A percentile compares a stretch with the other conserved stretches of the same genome.
These are phyloP conservation scores for Craterostigma plantagineum DNA, from an alignment of 257 asterid species.

Conservation along the genomic window DNA sequence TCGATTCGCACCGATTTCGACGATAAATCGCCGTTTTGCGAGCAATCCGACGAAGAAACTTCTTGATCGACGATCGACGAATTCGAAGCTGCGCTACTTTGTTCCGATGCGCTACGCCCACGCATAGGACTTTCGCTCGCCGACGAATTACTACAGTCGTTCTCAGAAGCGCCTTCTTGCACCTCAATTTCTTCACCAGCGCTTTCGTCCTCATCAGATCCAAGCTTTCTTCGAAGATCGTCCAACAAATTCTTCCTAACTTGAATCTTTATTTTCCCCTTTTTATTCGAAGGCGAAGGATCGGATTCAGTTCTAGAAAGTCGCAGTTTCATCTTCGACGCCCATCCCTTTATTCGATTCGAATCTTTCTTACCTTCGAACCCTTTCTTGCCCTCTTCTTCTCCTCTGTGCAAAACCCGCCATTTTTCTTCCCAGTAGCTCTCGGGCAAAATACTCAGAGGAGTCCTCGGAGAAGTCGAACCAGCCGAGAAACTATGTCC, in stretches of 20 bases:
- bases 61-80: too few species aligned
- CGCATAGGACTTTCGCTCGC: too few species aligned
- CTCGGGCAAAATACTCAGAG: slow-evolving; percentile 24
- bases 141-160: slow-evolving; percentile 14
- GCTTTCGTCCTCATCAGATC: slow-evolving; percentile 21
- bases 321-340: slow-evolving; percentile 38
- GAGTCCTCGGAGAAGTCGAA: slow-evolving; percentile 34
- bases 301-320: slow-evolving; percentile 54
- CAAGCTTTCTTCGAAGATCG: slow-evolving; percentile 49
- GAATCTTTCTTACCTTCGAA: slow-evolving; percentile 21
- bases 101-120: too few species aligned
- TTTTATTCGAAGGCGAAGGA: slow-evolving; percentile 29
- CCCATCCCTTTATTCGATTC: slow-evolving; percentile 38
- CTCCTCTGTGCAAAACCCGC: slow-evolving; percentile 45
- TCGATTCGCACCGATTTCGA: neutral
- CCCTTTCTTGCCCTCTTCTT: slow-evolving; percentile 27
- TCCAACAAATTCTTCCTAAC: slow-evolving; percentile 54
- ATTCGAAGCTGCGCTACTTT: too few species aligned
- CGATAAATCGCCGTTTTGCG: slow-evolving; percentile 13
- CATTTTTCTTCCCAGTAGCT: slow-evolving; percentile 88
- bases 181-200: slow-evolving; percentile 9
- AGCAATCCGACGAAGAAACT: neutral
- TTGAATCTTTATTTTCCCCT: slow-evolving; percentile 12
- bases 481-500: slow-evolving; percentile 42
- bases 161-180: neutral